These are phyloP conservation scores for Mangifera indica DNA, from an alignment of 345 rosid genomes.

Conservation along the genomic window DNA sequence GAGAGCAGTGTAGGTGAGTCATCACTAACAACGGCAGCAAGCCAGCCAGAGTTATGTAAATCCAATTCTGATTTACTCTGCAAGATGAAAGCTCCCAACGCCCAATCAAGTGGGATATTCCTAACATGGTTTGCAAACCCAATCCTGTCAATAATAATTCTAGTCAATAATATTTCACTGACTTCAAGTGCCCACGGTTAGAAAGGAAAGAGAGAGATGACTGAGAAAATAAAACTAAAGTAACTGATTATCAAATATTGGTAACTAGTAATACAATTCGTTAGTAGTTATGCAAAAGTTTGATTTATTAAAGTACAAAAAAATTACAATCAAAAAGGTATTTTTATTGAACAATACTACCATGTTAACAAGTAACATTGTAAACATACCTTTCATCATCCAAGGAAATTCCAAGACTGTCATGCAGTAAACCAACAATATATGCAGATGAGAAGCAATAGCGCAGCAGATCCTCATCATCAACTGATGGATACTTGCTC, in stretches of 20 bases:
- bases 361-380: background rate
- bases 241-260: background rate
- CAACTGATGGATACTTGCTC: slow-evolving; percentile 48
- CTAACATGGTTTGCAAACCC: slow-evolving; percentile 63
- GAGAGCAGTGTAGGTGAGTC: slow-evolving; percentile 49
- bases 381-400: slow-evolving; percentile 54
- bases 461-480: slow-evolving; percentile 59
- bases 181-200: background rate
- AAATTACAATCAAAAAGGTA: background rate
- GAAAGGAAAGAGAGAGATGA: background rate
- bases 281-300: background rate
- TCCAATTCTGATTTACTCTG: slow-evolving; percentile 40
- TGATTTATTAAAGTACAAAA: background rate
- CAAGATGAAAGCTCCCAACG: slow-evolving; percentile 87
- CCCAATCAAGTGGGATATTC: slow-evolving; percentile 85
- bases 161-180: slow-evolving; percentile 1
- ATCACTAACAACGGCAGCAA: slow-evolving; percentile 36
- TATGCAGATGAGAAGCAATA: slow-evolving; percentile 94
- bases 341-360: background rate
- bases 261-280: background rate
- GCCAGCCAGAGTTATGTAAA: slow-evolving; percentile 42
- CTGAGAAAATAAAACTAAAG: background rate
- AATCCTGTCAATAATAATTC: slow-evolving; percentile 43
- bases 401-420: slow-evolving; percentile 69
- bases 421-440: slow-evolving; percentile 84